Conservation (phyloP, 1,284 basidiomycete species). For the Rhodotorula glutinis region DNA sequence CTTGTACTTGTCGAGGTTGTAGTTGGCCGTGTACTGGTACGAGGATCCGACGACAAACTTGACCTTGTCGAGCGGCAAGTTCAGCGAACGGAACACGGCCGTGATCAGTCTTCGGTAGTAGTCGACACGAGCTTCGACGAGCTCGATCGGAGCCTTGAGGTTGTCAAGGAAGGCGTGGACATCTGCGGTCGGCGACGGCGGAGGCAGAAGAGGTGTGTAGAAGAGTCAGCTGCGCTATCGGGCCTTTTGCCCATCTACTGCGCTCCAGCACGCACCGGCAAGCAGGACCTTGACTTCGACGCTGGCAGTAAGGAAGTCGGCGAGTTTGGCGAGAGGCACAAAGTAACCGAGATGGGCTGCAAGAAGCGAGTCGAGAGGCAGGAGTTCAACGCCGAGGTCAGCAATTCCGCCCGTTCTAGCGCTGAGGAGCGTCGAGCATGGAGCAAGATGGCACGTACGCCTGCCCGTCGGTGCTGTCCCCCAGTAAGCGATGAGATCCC, state of each 20-base stretch:
- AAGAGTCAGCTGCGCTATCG: too few species aligned
- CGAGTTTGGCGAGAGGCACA: conserved; percentile 81
- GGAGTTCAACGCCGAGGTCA: neutral
- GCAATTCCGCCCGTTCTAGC: neutral
- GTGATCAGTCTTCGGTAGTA: conserved; percentile 85
- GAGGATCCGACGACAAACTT: conserved; percentile 83
- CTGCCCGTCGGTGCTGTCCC: conserved; percentile 91
- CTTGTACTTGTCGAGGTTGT: conserved; percentile 92
- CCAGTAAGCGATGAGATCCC: conserved; percentile 62
- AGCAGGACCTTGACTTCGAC: conserved; percentile 86
- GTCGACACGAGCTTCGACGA: conserved; percentile 80
- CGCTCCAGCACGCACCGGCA: conserved; percentile 61
- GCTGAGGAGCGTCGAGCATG: neutral
- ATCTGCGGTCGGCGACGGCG: conserved; percentile 55
- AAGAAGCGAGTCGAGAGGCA: neutral
- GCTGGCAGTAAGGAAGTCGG: conserved; percentile 89
- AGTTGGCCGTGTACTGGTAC: conserved; percentile 87
- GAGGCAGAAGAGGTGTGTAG: too few species aligned
- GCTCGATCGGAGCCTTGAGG: conserved; percentile 92
- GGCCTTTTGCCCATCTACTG: too few species aligned
- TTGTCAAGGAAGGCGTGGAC: conserved; percentile 98
- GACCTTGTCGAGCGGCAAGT: conserved; percentile 81
- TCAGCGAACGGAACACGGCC: conserved; percentile 80
- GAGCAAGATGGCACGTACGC: conserved; percentile 59
- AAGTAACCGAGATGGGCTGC: conserved; percentile 96